Base-by-base conservation (phyloP, 768 basidiomycete species). In the Amylocystis lapponica region DNA sequence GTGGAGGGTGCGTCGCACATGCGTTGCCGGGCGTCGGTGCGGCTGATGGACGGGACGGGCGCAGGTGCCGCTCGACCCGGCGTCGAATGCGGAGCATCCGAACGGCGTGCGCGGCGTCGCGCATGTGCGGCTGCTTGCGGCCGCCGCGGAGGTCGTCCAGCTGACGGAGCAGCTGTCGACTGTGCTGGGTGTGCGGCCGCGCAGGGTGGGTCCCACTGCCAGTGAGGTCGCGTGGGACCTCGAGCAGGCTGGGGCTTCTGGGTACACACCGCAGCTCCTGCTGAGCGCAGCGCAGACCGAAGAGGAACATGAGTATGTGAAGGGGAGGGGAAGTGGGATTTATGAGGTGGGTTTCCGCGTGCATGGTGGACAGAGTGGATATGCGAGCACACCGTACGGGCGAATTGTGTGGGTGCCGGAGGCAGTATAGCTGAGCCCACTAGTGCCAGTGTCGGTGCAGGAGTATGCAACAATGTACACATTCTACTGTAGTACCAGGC, bases 261-360 rank as follows among this genome's bases (percentile, higher is more conserved):
- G n/a, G n/a, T n/a, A n/a, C n/a, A n/a, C n/a, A n/a, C 64, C 57
- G 38, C 57, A 45, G 10, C 53, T 80, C 12, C 47, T 74, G 17
- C 42, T 77, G 31, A 55, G 54, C 30, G 49, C 52, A n/a, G 64
- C 76, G 2, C 42, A 32, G 20, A 58, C 64, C 29, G 66, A 63
- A 2, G 64, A 61, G 11, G 69, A 78, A 40, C 31, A 39, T 10
- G 38, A 31, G 10, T 64, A 71, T 53, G 39, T 70, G 39, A 39
- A 37, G 22, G 37, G 43, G 14, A 49, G 49, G 7, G 64, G 63
- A 0, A 43, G 62, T 7, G 70, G 72, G 3, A 69, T 82, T 1
- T 75, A 70, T 43, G 81, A 83, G 50, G 65, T 83, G 3, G 78
- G 65, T 1, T 71, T 83, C 46, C 63, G 47, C 36, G 69, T 78